phyloP scores from a whole-genome alignment of 768 basidiomycete species.

The Boletus sp. region DNA sequence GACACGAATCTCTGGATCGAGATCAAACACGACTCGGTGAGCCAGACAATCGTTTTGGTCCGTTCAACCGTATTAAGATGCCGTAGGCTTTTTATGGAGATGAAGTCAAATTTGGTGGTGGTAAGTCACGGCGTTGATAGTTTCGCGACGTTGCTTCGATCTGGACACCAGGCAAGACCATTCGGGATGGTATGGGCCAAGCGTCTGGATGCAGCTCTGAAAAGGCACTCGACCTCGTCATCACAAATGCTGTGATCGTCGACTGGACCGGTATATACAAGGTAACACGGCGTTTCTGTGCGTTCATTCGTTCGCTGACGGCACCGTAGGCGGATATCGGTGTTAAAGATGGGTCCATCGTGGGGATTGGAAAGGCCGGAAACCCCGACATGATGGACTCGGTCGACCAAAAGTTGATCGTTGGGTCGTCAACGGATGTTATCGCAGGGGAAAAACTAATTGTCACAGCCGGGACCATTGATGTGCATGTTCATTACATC shows the following conservation, averaged over 20 bases:
- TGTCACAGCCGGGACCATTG: conserved; percentile 89
- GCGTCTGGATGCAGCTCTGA: conserved; percentile 65
- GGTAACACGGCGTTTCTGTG: conserved; percentile 37
- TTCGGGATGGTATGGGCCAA: conserved; percentile 98
- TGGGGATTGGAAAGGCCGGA: conserved; percentile 94
- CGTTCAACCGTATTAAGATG: neutral
- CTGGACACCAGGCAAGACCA: conserved; percentile 69
- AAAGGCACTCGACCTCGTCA: conserved; percentile 84
- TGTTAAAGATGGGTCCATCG: conserved; percentile 77
- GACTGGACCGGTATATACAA: conserved; percentile 98
- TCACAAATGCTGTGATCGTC: conserved; percentile 92
- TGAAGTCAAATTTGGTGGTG: conserved; percentile 97
- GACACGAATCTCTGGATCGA: conserved; percentile 91
- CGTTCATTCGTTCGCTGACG: conserved; percentile 2
- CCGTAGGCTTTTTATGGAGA: conserved; percentile 84
- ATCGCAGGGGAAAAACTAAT: conserved; percentile 96
- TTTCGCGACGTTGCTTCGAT: neutral
- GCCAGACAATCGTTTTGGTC: neutral
- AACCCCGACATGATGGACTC: conserved; percentile 92
- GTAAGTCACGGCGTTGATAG: conserved; percentile 34
- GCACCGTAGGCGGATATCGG: conserved; percentile 85
- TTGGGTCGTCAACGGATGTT: conserved; percentile 92
- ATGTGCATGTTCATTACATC: conserved; percentile 93
- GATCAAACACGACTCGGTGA: conserved; percentile 82
- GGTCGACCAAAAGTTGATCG: conserved; percentile 67